These are phyloP conservation scores for Cladosporium sphaerospermum DNA, from an alignment of 2,329 filamentous ascomycete species.

Conservation along the genomic window DNA sequence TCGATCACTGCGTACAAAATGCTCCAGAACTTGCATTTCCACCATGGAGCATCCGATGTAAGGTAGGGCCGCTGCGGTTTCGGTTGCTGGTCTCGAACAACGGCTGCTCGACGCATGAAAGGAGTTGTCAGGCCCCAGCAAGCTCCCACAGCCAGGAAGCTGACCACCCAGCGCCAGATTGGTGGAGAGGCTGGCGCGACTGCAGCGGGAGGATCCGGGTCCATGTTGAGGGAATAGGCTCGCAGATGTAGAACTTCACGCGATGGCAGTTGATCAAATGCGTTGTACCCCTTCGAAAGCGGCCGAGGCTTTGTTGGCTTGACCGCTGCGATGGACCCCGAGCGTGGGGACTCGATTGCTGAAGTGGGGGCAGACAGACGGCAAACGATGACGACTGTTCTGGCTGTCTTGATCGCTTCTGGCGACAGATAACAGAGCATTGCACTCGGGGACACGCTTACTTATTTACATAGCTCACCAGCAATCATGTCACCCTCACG, in stretches of 20 bases:
- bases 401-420: too few relatives aligned
- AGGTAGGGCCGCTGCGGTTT: conserved; percentile 48
- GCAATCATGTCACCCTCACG: conserved; percentile 24
- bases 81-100: conserved; percentile 42
- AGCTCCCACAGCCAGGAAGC: conserved; percentile 83
- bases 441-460: too few relatives aligned
- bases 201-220: conserved; percentile 23
- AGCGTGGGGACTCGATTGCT: not conserved
- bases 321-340: not conserved
- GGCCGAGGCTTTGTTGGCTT: too few relatives aligned
- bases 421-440: too few relatives aligned
- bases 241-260: too few relatives aligned
- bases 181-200: conserved; percentile 27
- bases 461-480: too few relatives aligned
- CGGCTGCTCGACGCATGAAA: conserved; percentile 83
- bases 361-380: not conserved
- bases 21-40: conserved; percentile 57
- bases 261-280: too few relatives aligned
- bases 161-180: conserved; percentile 74
- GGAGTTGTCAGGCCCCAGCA: conserved; percentile 70
- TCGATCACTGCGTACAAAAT: conserved; percentile 71
- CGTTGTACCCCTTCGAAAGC: too few relatives aligned
- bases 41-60: conserved; percentile 44
- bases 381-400: too few relatives aligned
- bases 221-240: conserved; percentile 18